These are phyloP conservation scores for Neofusicoccum sp. DNA, from an alignment of 2,329 filamentous ascomycete genomes.

Conservation along the genomic window DNA sequence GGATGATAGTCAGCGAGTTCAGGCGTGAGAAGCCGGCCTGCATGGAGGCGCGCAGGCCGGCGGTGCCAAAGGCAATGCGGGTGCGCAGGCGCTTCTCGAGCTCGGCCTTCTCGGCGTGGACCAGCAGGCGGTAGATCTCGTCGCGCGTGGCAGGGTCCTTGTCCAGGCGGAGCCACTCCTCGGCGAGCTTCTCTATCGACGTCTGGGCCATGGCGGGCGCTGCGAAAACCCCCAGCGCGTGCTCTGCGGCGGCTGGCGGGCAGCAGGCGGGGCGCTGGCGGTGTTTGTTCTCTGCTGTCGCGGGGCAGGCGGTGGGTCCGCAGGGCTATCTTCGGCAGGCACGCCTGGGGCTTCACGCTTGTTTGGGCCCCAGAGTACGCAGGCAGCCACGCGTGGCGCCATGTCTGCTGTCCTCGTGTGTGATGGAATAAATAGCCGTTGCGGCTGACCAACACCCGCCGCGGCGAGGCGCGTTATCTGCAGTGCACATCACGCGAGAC, in stretches of 20 bases:
- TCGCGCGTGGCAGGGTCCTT: slow-evolving; percentile 55
- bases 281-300: background rate
- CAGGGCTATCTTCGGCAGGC: slow-evolving; percentile 5
- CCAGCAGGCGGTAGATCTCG: slow-evolving; percentile 57
- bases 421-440: background rate
- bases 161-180: slow-evolving; percentile 63
- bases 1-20: slow-evolving; percentile 62
- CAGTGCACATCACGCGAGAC: slow-evolving; percentile 1
- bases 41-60: slow-evolving; percentile 66
- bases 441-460: too few species aligned
- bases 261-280: background rate
- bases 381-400: background rate
- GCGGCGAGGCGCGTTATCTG: too few species aligned
- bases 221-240: too few species aligned
- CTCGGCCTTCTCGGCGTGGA: slow-evolving; percentile 48
- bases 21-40: slow-evolving; percentile 65
- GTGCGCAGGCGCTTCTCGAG: slow-evolving; percentile 56
- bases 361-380: background rate
- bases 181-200: slow-evolving; percentile 46
- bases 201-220: slow-evolving; percentile 33
- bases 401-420: background rate
- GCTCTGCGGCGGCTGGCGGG: background rate
- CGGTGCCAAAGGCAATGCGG: slow-evolving; percentile 65
- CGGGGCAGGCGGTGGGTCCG: slow-evolving; percentile 9
- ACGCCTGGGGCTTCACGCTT: background rate